These are phyloP conservation scores for Candida sakaeoensis DNA, from an alignment of 805 yeast species.

Conservation along the genomic window DNA sequence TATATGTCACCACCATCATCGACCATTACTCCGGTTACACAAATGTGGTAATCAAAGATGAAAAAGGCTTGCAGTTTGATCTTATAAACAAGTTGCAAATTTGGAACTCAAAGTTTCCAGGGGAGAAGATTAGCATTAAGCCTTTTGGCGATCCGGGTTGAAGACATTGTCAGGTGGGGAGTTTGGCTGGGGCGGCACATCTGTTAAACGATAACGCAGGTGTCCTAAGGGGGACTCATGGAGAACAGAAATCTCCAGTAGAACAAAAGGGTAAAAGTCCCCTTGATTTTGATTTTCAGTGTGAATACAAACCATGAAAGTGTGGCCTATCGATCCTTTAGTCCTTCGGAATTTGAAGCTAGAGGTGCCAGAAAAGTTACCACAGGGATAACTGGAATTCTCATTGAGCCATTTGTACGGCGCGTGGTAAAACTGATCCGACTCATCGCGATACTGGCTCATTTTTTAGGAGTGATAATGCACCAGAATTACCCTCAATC, in stretches of 20 bases:
- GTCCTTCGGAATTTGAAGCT: conserved; percentile 28
- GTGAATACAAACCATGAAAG: conserved; percentile 33
- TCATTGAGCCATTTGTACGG: too few species aligned
- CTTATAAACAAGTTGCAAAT: not conserved
- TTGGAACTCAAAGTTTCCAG: too few species aligned
- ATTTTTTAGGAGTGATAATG: conserved; percentile 1
- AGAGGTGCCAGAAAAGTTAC: conserved; percentile 44
- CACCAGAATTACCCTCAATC: not conserved
- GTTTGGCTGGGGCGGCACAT: conserved; percentile 48
- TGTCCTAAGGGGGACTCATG: conserved; percentile 45
- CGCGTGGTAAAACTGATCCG: too few species aligned
- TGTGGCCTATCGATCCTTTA: conserved; percentile 49
- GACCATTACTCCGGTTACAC: not conserved
- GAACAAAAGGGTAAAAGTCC: conserved; percentile 46
- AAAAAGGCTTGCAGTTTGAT: not conserved
- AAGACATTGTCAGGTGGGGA: conserved; percentile 43
- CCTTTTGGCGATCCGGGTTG: conserved; percentile 29
- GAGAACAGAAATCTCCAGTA: conserved; percentile 47
- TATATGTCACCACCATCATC: not conserved
- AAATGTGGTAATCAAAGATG: not conserved
- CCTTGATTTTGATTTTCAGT: conserved; percentile 42
- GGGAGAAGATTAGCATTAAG: conserved; percentile 33
- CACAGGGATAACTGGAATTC: conserved; percentile 39
- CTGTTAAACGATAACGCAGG: conserved; percentile 46
- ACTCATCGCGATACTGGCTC: not conserved